Evolutionary conservation across 176 grass and related monocot species (phyloP).

Genomic region (Carex parvula): DNA sequence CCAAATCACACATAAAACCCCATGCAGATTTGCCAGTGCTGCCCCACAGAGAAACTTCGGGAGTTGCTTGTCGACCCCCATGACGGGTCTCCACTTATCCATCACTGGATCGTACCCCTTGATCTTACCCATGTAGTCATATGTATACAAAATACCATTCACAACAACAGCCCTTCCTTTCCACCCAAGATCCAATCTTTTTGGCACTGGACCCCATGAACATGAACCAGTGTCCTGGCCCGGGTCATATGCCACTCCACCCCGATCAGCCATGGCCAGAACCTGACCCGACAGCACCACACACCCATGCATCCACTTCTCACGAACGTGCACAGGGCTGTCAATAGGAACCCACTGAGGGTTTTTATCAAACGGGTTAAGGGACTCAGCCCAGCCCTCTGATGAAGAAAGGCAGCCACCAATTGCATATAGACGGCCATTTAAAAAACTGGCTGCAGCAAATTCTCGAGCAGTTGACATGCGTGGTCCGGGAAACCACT

Average conservation of each 20-base stretch:
- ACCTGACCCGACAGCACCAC: constrained; percentile 54
- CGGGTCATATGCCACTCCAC: constrained; percentile 66
- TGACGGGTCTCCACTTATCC: constrained; percentile 60
- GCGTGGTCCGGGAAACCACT: constrained; percentile 70
- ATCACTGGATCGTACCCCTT: constrained; percentile 61
- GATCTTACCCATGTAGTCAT: constrained; percentile 85
- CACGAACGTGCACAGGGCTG: constrained; percentile 52
- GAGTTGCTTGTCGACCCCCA: constrained; percentile 58
- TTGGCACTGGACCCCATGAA: constrained; percentile 59
- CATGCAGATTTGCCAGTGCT: constrained; percentile 55
- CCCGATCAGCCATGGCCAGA: constrained; percentile 77
- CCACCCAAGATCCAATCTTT: constrained; percentile 71
- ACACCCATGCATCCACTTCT: constrained; percentile 98
- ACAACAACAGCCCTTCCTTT: constrained; percentile 73
- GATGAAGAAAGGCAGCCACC: constrained; percentile 66
- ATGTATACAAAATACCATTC: constrained; percentile 62
- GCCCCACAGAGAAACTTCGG: constrained; percentile 69
- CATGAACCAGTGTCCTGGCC: constrained; percentile 22
- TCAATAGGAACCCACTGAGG: constrained; percentile 45
- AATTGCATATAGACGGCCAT: constrained; percentile 35
- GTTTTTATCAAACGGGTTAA: constrained; percentile 40
- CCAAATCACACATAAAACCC: constrained; percentile 76
- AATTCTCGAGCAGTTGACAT: constrained; percentile 75
- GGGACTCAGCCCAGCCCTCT: constrained; percentile 59
- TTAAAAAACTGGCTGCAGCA: constrained; percentile 38